Conservation (phyloP, 306 rosid species). For the Glycine tomentella region DNA sequence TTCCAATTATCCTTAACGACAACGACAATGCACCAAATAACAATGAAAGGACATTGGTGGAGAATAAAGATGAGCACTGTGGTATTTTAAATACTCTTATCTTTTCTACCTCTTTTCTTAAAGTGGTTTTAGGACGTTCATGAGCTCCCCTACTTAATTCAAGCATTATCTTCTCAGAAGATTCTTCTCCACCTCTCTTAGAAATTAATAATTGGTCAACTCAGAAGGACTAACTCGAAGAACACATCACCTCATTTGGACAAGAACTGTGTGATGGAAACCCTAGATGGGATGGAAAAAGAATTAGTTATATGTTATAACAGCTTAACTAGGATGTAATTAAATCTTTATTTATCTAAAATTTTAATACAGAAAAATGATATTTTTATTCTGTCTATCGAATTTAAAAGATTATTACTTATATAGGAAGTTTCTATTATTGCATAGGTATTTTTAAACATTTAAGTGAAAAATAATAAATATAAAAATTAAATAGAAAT, state of each 20-base stretch:
- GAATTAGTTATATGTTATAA: no score
- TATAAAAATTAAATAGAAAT: not conserved
- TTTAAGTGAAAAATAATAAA: not conserved
- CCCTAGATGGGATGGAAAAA: not conserved
- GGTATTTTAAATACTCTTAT: constrained; percentile 45
- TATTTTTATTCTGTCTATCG: not conserved
- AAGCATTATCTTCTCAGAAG: constrained; percentile 46
- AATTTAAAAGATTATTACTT: not conserved
- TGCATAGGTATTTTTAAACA: not conserved
- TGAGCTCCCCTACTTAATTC: constrained; percentile 46
- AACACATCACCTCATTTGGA: not conserved
- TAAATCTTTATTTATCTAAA: not conserved
- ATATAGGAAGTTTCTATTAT: not conserved
- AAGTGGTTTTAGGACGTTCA: constrained; percentile 56
- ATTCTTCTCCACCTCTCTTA: constrained; percentile 40
- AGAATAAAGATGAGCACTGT: constrained; percentile 70
- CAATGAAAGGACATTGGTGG: constrained; percentile 70
- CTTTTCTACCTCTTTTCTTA: constrained; percentile 34
- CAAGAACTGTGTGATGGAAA: constrained; percentile 23
- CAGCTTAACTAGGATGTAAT: no score
- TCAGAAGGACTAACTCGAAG: constrained; percentile 11
- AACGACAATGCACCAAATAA: constrained; percentile 68
- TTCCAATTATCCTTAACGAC: constrained; percentile 76
- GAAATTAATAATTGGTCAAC: constrained; percentile 57
- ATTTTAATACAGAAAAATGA: not conserved